Evolutionary conservation across 2,329 filamentous ascomycete species (phyloP), one percentile per base, ranked within the genome.

Genomic region (Penicillium digitatum): DNA sequence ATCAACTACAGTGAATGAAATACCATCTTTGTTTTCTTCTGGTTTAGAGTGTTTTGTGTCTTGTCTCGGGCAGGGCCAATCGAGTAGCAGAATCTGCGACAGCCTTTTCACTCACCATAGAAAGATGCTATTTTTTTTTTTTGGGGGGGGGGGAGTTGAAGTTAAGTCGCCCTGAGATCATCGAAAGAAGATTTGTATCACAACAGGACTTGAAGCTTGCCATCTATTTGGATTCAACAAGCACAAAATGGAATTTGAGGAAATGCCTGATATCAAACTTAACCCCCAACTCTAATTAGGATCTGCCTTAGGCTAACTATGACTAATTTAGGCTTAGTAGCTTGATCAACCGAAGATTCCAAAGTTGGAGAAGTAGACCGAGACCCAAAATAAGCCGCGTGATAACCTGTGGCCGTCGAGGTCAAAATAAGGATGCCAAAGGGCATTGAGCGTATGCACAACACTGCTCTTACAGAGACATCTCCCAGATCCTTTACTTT

Each of bases 1-100:
- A 44, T 34, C 34, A 45, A 29, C 9, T 20, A 43, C 47, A 39
- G 45, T 32, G 32, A 45, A 55, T 45, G 34, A 45, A 49, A 51
- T 45, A 14, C 12, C n/a, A 16, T 44, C 26, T 34, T 35, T 51
- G 26, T 27, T 44, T 12, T 45, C 39, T 39, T 39, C 24, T 39
- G 20, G 8, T 6, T 24, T n/a, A 35, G 7, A 34, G 9, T 38
- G 32, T 27, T 12, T 32, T 38, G 29, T 48, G 26, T 27, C 20
- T 32, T 26, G 29, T 49, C 20, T 34, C 16, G 38, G 52, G 29
- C n/a, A 45, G 39, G 18, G 34, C 48, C 44, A 42, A 37, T 52
- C 18, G 24, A 29, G 24, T 35, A 27, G n/a, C n/a, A 8, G 11
- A 34, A 32, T 12, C 5, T 3, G 20, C 42, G 20, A 46, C 18